These are phyloP conservation scores for Pestalotiopsis sp. DNA, from an alignment of 2,329 filamentous ascomycete genomes.

Conservation along the genomic window DNA sequence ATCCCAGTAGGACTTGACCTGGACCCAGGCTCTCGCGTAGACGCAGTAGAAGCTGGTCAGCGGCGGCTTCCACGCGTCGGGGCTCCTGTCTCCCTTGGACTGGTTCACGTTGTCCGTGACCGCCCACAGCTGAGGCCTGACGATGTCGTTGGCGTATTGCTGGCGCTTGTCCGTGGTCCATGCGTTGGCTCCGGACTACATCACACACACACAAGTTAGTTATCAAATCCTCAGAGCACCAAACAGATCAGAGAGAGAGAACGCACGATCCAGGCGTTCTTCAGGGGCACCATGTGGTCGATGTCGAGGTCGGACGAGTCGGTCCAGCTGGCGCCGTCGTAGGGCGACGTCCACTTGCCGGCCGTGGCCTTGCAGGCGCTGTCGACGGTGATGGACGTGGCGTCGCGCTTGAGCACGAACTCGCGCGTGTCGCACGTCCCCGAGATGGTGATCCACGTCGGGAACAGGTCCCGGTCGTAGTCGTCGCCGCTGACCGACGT, in stretches of 20 bases:
- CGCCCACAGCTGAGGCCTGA: constrained; percentile 73
- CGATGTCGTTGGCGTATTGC: constrained; percentile 75
- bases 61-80: constrained; percentile 76
- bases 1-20: constrained; percentile 72
- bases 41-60: constrained; percentile 71
- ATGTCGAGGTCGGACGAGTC: constrained; percentile 72
- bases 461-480: constrained; percentile 69
- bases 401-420: constrained; percentile 73
- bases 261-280: constrained; percentile 74
- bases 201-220: no score
- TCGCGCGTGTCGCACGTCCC: constrained; percentile 73
- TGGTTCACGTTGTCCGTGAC: constrained; percentile 78
- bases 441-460: constrained; percentile 66
- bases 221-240: not conserved
- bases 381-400: constrained; percentile 59
- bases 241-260: not conserved
- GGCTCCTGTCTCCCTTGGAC: constrained; percentile 70
- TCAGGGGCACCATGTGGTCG: constrained; percentile 79
- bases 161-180: constrained; percentile 71
- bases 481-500: constrained; percentile 51
- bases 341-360: constrained; percentile 71
- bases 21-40: constrained; percentile 75
- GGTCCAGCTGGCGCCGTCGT: constrained; percentile 72
- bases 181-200: constrained; percentile 64
- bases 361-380: constrained; percentile 62